Conservation (phyloP, 306 rosid species). For the Vicia villosa region DNA sequence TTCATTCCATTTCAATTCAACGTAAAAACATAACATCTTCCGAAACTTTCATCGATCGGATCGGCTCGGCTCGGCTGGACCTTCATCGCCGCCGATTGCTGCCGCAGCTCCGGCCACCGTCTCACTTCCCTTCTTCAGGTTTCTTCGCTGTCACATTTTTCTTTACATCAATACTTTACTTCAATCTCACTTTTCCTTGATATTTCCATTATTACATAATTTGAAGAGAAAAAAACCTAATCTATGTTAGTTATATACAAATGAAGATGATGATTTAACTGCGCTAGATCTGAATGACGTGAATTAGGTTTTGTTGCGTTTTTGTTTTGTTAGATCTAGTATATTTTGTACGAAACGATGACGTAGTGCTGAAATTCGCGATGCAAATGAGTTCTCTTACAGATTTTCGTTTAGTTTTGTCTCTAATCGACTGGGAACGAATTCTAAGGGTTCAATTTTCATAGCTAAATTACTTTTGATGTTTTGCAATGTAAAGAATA, state of each 20-base stretch:
- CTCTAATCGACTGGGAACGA: neutral
- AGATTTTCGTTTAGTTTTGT: conserved; percentile 3
- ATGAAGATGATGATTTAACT: conserved; percentile 10
- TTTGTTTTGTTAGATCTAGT: conserved; percentile 40
- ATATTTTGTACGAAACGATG: conserved; percentile 27
- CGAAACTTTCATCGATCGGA: conserved; percentile 27
- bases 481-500: conserved; percentile 13
- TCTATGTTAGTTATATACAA: neutral
- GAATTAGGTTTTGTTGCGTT: neutral
- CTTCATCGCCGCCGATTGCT: conserved; percentile 30
- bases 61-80: conserved; percentile 37
- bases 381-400: neutral
- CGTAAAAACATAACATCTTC: neutral
- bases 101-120: conserved; percentile 43
- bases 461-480: neutral
- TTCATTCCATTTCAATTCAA: conserved; percentile 10
- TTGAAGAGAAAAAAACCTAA: neutral
- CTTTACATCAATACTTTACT: neutral
- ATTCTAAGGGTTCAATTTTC: conserved; percentile 11
- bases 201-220: neutral
- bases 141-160: neutral
- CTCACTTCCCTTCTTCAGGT: conserved; percentile 39
- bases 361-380: conserved; percentile 20
- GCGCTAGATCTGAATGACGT: conserved; percentile 42
- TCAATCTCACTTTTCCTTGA: neutral